Conservation (phyloP, 1,139 yeast species). For the Pneumocystis canis region DNA sequence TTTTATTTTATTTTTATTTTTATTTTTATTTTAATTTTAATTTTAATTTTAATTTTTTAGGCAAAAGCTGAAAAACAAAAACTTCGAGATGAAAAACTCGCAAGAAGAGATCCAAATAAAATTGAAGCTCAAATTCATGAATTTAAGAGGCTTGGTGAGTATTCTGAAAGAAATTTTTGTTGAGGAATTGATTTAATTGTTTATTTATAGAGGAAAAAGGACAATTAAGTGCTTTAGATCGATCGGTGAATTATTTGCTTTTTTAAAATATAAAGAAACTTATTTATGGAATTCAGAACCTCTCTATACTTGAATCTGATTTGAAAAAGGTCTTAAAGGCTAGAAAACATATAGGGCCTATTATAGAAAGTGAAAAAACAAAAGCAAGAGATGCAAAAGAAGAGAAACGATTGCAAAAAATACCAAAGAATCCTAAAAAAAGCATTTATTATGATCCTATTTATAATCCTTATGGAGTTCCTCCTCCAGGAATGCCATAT, state of each 20-base stretch:
- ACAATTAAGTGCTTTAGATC: neutral
- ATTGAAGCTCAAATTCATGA: neutral
- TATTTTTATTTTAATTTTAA: neutral
- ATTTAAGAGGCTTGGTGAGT: neutral
- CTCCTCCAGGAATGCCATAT: slow-evolving; percentile 3
- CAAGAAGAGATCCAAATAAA: neutral
- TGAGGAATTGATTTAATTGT: no score
- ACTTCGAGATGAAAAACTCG: neutral
- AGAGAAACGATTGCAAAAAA: neutral
- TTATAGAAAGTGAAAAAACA: slow-evolving; percentile 1
- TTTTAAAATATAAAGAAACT: neutral
- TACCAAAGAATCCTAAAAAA: neutral
- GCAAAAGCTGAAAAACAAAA: neutral
- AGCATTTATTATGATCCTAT: slow-evolving; percentile 3
- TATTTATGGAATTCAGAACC: neutral
- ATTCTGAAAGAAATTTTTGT: neutral
- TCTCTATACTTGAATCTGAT: neutral
- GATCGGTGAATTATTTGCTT: neutral
- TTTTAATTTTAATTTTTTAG: neutral
- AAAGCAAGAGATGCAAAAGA: slow-evolving; percentile 1
- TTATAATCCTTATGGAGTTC: slow-evolving; percentile 2
- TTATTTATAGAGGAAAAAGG: neutral
- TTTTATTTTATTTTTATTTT: neutral
- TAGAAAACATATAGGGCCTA: neutral
- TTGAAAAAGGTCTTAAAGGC: neutral